phyloP scores from a whole-genome alignment of 768 basidiomycete species.

The Cystobasidium tubakii region DNA sequence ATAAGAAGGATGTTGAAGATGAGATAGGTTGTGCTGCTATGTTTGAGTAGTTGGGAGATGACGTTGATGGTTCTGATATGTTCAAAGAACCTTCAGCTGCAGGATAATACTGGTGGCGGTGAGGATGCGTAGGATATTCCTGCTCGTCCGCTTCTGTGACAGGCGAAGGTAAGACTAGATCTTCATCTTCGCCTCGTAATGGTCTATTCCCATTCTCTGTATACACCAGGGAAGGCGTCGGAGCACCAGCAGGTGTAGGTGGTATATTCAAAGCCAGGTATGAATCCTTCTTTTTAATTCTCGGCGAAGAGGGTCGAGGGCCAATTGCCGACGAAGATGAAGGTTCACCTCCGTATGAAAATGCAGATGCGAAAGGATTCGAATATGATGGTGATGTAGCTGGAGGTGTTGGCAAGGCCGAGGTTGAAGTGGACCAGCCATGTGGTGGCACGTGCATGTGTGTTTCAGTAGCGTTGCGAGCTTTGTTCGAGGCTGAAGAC shows the following conservation, averaged over 20 bases:
- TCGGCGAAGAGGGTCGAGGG: not conserved
- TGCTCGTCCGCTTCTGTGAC: not conserved
- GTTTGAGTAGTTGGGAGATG: not conserved
- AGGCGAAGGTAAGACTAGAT: not conserved
- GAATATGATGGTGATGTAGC: not conserved
- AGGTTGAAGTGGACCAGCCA: not conserved
- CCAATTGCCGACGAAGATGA: not conserved
- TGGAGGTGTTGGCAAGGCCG: not conserved
- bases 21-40: slow-evolving; percentile 17
- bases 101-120: not conserved
- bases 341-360: not conserved
- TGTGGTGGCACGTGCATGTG: not conserved
- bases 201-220: slow-evolving; percentile 19
- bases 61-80: not conserved
- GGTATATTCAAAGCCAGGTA: slow-evolving; percentile 25
- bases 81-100: too few species aligned
- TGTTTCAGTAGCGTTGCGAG: not conserved
- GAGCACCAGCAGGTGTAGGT: slow-evolving; percentile 15
- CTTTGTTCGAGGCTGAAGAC: not conserved
- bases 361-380: slow-evolving; percentile 10
- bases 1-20: not conserved
- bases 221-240: slow-evolving; percentile 1
- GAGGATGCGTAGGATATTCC: not conserved
- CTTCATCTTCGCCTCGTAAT: slow-evolving; percentile 9
- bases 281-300: not conserved